A percentile compares a stretch with the other conserved stretches of the same genome.
Conservation (phyloP, 371 early-diverging fungal species). For the Encephalitozoon hellem region DNA sequence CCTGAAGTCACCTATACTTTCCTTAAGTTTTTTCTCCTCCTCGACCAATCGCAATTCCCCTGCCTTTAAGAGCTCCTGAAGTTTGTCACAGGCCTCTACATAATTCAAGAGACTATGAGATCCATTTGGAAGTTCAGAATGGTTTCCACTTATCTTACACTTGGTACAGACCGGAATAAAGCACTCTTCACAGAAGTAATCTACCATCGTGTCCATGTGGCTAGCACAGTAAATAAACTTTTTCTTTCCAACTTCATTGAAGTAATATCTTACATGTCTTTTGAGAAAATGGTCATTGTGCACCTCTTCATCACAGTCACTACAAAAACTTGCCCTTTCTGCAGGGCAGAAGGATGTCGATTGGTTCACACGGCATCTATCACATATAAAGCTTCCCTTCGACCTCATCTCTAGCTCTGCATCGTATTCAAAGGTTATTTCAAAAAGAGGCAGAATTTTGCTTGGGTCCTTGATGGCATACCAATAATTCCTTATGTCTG, state of each 20-base stretch:
- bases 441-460: conserved; percentile 53
- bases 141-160: conserved; percentile 57
- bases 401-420: conserved; percentile 50
- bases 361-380: conserved; percentile 48
- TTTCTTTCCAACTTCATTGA: conserved; percentile 54
- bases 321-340: conserved; percentile 60
- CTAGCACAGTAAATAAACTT: conserved; percentile 57
- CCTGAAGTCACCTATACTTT: conserved; percentile 3
- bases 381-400: conserved; percentile 50
- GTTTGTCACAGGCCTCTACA: conserved; percentile 56
- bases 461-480: conserved; percentile 58
- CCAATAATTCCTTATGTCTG: conserved; percentile 16
- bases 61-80: conserved; percentile 21
- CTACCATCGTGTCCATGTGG: conserved; percentile 52
- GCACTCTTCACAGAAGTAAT: conserved; percentile 59
- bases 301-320: conserved; percentile 57
- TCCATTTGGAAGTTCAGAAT: conserved; percentile 40
- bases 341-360: conserved; percentile 59
- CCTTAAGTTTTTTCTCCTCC: conserved; percentile 42
- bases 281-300: conserved; percentile 57
- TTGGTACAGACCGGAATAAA: conserved; percentile 56
- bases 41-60: not conserved
- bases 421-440: conserved; percentile 61
- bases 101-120: conserved; percentile 52
- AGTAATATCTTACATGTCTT: conserved; percentile 58